Evolutionary conservation across 2,329 filamentous ascomycete species (phyloP).

Genomic region (Sarocladiaceae sp.): DNA sequence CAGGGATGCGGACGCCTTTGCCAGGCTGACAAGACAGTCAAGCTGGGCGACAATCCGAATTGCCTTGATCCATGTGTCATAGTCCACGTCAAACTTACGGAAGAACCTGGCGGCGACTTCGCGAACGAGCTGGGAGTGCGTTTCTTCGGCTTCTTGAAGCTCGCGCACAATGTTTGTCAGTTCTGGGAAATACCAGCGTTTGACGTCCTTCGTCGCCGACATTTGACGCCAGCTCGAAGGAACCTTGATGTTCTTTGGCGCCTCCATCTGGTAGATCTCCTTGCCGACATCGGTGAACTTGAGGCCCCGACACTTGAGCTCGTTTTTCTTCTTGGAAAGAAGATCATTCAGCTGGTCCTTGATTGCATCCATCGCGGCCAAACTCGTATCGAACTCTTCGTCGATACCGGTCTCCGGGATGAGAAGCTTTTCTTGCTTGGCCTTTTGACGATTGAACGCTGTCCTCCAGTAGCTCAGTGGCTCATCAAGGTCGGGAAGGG

Average conservation of each 20-base stretch:
- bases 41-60: constrained; percentile 86
- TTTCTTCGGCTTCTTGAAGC: constrained; percentile 91
- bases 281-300: constrained; percentile 85
- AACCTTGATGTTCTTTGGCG: constrained; percentile 77
- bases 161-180: constrained; percentile 76
- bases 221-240: constrained; percentile 91
- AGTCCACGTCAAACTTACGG: constrained; percentile 80
- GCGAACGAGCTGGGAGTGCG: constrained; percentile 82
- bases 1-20: constrained; percentile 76
- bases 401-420: constrained; percentile 85
- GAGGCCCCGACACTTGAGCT: constrained; percentile 67
- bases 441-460: constrained; percentile 79
- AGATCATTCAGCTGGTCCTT: constrained; percentile 66
- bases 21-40: constrained; percentile 89
- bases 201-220: constrained; percentile 85
- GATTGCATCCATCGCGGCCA: constrained; percentile 68
- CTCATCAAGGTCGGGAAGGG: constrained; percentile 77
- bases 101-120: constrained; percentile 81
- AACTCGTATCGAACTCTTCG: constrained; percentile 82
- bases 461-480: constrained; percentile 80
- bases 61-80: constrained; percentile 79
- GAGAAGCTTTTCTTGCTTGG: constrained; percentile 71
- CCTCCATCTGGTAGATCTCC: constrained; percentile 93
- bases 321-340: constrained; percentile 62
- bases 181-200: constrained; percentile 88